phyloP scores from a whole-genome alignment of 1,139 yeast species.

The Lodderomyces margitis region DNA sequence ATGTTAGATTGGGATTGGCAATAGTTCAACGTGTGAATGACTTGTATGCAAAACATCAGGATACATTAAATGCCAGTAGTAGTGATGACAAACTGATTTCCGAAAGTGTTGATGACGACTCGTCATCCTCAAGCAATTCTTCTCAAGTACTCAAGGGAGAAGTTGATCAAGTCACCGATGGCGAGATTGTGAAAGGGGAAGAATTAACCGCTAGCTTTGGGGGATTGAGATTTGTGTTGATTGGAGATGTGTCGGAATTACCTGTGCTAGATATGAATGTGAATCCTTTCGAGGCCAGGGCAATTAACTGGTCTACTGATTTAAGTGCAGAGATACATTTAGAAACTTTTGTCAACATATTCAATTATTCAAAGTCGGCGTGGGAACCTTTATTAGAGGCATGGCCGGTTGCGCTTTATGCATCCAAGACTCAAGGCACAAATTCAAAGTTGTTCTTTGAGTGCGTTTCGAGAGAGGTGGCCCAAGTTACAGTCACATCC shows the following conservation, averaged over 20 bases:
- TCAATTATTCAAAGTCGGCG: conserved; percentile 85
- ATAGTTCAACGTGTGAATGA: conserved; percentile 73
- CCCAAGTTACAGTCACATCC: conserved; percentile 81
- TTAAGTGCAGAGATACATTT: conserved; percentile 68
- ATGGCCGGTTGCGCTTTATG: conserved; percentile 78
- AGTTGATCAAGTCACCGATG: conserved; percentile 15
- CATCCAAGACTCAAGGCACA: conserved; percentile 48
- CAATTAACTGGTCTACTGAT: conserved; percentile 89
- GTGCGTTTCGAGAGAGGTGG: conserved; percentile 67
- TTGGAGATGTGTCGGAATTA: conserved; percentile 91
- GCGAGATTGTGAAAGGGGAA: conserved; percentile 64
- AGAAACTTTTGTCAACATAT: conserved; percentile 73
- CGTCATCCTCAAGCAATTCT: not conserved
- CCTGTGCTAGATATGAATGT: conserved; percentile 85
- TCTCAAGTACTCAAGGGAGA: conserved; percentile 10
- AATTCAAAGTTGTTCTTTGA: conserved; percentile 54
- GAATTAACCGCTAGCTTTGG: conserved; percentile 68
- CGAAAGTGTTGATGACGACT: not conserved
- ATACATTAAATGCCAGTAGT: not conserved
- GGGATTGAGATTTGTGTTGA: conserved; percentile 81
- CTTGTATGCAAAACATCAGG: conserved; percentile 39
- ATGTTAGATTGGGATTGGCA: conserved; percentile 73
- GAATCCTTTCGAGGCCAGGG: conserved; percentile 68
- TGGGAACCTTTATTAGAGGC: conserved; percentile 97
- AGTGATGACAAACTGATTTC: not conserved